Evolutionary conservation across 2,329 filamentous ascomycete species (phyloP).

Genomic region (Nemania bipapillata): DNA sequence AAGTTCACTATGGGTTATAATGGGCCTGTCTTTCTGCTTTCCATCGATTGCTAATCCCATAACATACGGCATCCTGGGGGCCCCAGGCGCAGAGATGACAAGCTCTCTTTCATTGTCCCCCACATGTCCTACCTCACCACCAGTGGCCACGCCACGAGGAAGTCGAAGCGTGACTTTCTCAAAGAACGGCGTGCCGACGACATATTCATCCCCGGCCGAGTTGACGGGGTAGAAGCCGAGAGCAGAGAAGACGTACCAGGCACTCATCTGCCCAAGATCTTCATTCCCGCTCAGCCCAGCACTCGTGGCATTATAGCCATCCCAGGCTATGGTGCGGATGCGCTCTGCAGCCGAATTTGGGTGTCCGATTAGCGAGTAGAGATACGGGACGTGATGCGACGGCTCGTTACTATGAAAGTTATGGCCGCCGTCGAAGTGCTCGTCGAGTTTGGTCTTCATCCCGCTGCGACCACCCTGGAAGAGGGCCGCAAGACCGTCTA

Average conservation of each 20-base stretch:
- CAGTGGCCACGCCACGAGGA: constrained; percentile 48
- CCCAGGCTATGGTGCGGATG: constrained; percentile 53
- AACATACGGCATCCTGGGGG: constrained; percentile 55
- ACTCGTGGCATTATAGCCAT: constrained; percentile 59
- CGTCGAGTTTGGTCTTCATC: constrained; percentile 58
- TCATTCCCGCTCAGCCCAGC: constrained; percentile 60
- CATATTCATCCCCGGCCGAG: constrained; percentile 58
- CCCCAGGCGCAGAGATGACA: constrained; percentile 57
- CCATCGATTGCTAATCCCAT: constrained; percentile 57
- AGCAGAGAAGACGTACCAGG: constrained; percentile 61
- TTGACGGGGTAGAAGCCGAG: constrained; percentile 61
- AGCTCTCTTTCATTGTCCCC: constrained; percentile 46
- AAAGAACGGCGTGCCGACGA: constrained; percentile 60
- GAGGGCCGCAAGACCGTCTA: constrained; percentile 55
- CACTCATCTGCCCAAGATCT: constrained; percentile 62
- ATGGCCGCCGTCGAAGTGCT: constrained; percentile 58
- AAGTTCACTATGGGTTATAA: constrained; percentile 56
- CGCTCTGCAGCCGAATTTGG: constrained; percentile 54
- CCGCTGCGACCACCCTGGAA: constrained; percentile 52
- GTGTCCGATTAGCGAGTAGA: constrained; percentile 58
- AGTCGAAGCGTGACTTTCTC: constrained; percentile 56
- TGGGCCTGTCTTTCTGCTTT: constrained; percentile 47
- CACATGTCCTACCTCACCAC: constrained; percentile 37
- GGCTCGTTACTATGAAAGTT: constrained; percentile 62
- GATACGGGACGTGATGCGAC: constrained; percentile 60